Base-by-base conservation (phyloP, 1,284 basidiomycete genomes). In the Puccinia coronata region DNA sequence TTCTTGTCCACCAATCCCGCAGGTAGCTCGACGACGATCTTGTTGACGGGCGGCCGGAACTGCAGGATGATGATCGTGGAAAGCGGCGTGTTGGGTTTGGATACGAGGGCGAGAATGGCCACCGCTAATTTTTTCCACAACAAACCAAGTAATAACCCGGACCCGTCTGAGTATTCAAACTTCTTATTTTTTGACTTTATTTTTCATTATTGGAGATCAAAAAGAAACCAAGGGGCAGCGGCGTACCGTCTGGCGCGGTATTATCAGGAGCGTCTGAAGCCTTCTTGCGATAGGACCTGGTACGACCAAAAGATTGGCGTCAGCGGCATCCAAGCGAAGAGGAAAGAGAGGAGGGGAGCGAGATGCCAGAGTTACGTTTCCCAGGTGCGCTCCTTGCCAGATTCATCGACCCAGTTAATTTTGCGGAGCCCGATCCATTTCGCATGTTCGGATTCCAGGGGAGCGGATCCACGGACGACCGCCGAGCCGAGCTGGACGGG, bases 1-100 rank as follows among this genome's bases (percentile, higher is more conserved):
- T 84, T 84, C 16, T 28, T n/a, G 59, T 86, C 86, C 36, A 86
- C 82, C 16, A 86, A 82, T 2, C 85, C 86, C 0, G 86, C 86
- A 0, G 86, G 85, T 79, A 86, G 82, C 82, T 86, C 86, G 65
- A 86, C 83, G 18, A 85, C 84, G 49, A 82, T 82, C 31, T 28
- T 69, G 28, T 57, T 39, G 18, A 79, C 20, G 4, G 77, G 77
- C 9, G 63, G 77, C 9, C 77, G 25, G 53, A 70, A 79, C 51
- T 79, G 77, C n/a, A 84, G 84, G 55, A 86, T 83, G 34, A 86
- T 82, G 8, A 86, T 82, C 1, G 85, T 82, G 34, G 84, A 83
- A 5, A 84, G 83, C 28, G 83, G 83, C 16, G 69, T 78, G 0
- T 82, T 82, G 0, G 85, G 85, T 0, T 84, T 83, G n/a, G 83